phyloP scores from a whole-genome alignment of 192 early-diverging fungal genomes.

The Geranomyces variabilis region DNA sequence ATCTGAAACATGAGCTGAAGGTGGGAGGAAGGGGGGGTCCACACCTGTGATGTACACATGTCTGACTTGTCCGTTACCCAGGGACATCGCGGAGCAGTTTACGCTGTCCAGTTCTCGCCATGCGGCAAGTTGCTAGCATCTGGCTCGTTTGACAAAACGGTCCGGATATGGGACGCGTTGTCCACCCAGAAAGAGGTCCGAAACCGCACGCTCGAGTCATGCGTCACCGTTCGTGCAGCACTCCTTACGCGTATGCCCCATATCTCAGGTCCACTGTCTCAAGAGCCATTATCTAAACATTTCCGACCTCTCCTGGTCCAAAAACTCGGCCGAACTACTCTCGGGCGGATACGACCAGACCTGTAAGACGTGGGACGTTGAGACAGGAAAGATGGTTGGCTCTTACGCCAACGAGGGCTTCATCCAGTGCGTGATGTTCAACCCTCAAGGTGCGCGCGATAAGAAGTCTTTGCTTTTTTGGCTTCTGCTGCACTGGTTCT shows the following conservation, averaged over 20 bases:
- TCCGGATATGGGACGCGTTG: conserved; percentile 84
- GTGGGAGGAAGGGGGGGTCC: neutral
- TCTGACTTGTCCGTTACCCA: conserved; percentile 33
- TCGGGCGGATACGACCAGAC: conserved; percentile 82
- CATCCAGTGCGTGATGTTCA: conserved; percentile 82
- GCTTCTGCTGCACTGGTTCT: neutral
- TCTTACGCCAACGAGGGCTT: conserved; percentile 77
- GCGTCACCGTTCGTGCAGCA: too few species aligned
- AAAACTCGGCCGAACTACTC: conserved; percentile 66
- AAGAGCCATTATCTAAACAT: conserved; percentile 78
- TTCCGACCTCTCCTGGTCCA: conserved; percentile 77
- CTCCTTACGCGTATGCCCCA: neutral
- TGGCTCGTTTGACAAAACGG: conserved; percentile 93
- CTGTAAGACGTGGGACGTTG: conserved; percentile 80
- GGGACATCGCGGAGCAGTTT: conserved; percentile 90
- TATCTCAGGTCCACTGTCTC: conserved; percentile 61
- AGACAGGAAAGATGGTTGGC: conserved; percentile 62
- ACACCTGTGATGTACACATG: neutral
- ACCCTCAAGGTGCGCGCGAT: conserved; percentile 66
- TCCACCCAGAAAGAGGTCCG: conserved; percentile 70
- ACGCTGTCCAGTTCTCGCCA: conserved; percentile 85
- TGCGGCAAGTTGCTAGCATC: conserved; percentile 80
- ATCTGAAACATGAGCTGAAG: conserved; percentile 69
- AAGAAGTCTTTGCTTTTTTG: too few species aligned
- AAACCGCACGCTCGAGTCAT: too few species aligned